Conservation (phyloP, 805 yeast species). For the Yamadazyma olivae region DNA sequence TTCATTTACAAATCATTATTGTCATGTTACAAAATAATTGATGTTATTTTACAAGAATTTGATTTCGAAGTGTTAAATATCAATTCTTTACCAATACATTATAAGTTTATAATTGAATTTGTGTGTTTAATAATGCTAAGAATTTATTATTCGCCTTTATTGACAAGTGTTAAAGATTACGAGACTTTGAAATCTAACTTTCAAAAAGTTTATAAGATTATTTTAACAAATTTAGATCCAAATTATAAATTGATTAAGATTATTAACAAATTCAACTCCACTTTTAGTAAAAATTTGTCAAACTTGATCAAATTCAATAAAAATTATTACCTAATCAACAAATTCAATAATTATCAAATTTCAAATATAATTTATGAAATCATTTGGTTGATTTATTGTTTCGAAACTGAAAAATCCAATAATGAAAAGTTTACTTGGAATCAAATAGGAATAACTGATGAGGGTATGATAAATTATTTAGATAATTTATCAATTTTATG, state of each 20-base stretch:
- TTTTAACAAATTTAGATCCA: constrained; percentile 14
- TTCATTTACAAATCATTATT: constrained; percentile 24
- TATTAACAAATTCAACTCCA: constrained; percentile 20
- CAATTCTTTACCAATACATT: constrained; percentile 40
- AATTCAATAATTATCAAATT: constrained; percentile 32
- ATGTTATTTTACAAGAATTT: constrained; percentile 18
- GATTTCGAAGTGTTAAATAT: constrained; percentile 15
- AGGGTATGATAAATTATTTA: constrained; percentile 9
- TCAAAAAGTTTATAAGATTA: constrained; percentile 16
- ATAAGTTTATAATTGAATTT: constrained; percentile 35
- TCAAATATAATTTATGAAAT: constrained; percentile 37
- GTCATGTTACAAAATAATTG: constrained; percentile 27
- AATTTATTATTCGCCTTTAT: constrained; percentile 29
- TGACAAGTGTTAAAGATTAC: constrained; percentile 23
- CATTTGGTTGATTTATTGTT: constrained; percentile 35
- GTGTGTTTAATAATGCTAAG: constrained; percentile 28
- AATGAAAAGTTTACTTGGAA: constrained; percentile 22
- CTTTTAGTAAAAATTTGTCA: constrained; percentile 12
- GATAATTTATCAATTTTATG: constrained; percentile 4
- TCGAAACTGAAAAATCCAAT: constrained; percentile 10
- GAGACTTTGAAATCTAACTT: constrained; percentile 21
- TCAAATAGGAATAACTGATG: constrained; percentile 24
- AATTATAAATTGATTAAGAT: constrained; percentile 24
- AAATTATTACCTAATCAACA: constrained; percentile 28
- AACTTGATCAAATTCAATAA: constrained; percentile 15